Percentiles rank a stretch among this genome's conserved stretches.
phyloP scores from a whole-genome alignment of 164 flowering plant genomes.

The Platanus orientalis region DNA sequence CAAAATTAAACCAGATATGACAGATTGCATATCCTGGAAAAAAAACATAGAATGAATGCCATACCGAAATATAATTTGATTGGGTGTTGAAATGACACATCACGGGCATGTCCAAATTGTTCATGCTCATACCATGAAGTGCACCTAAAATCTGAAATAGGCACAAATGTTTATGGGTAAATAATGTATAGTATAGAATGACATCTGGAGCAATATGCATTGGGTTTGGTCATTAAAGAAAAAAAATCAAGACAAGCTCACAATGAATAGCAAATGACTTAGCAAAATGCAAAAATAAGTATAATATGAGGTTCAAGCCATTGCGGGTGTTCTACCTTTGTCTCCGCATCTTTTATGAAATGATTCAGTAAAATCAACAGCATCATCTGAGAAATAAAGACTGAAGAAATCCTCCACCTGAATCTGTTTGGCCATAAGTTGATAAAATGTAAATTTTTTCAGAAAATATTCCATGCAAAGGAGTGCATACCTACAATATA shows the following conservation, averaged over 20 bases:
- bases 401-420: slow-evolving; percentile 71
- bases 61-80: slow-evolving; percentile 89
- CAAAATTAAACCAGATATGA: not conserved
- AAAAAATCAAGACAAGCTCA: not conserved
- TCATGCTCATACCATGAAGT: slow-evolving; percentile 65
- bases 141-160: slow-evolving; percentile 70
- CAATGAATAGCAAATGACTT: not conserved
- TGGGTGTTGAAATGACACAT: slow-evolving; percentile 85
- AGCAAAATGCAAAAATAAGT: slow-evolving; percentile 5
- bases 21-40: not conserved
- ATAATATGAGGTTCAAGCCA: not conserved
- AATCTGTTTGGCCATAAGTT: slow-evolving; percentile 42
- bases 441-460: slow-evolving; percentile 6
- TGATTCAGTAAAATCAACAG: slow-evolving; percentile 55
- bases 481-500: not conserved
- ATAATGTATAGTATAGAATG: not conserved
- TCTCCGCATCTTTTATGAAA: slow-evolving; percentile 81
- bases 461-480: not conserved
- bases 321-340: slow-evolving; percentile 52
- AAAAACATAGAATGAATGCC: not conserved
- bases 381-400: slow-evolving; percentile 66
- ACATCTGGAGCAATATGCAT: not conserved
- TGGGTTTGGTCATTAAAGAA: not conserved
- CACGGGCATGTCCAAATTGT: slow-evolving; percentile 64
- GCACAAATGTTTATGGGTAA: slow-evolving; percentile 7